Conservation (phyloP, 73 alveolate genomes). For the Durusdinium trenchii region DNA sequence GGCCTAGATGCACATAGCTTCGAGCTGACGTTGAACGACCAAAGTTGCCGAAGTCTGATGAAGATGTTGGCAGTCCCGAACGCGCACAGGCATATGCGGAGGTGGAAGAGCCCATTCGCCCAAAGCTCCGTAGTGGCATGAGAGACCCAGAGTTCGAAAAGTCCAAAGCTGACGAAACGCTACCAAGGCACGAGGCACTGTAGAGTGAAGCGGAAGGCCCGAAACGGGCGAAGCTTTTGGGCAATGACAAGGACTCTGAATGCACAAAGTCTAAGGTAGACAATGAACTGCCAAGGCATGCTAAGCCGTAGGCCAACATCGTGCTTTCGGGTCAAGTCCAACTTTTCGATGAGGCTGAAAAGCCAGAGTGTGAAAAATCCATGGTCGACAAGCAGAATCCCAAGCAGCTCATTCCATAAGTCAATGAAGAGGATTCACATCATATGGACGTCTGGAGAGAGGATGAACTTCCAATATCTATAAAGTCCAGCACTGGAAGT, state of each 20-base stretch:
- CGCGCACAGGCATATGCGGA: constrained; percentile 63
- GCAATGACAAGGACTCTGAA: constrained; percentile 1
- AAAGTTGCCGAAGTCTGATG: constrained; percentile 12
- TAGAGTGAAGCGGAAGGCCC: constrained; percentile 23
- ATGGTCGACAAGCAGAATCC: constrained; percentile 38
- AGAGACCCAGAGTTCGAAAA: constrained; percentile 17
- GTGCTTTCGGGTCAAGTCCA: constrained; percentile 52
- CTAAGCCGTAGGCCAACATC: constrained; percentile 45
- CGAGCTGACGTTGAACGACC: constrained; percentile 12
- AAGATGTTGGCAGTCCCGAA: neutral
- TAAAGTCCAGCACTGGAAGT: constrained; percentile 33
- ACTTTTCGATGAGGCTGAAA: constrained; percentile 17
- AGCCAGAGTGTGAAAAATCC: constrained; percentile 56
- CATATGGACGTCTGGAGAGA: constrained; percentile 62
- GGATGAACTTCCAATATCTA: constrained; percentile 61
- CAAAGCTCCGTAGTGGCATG: neutral
- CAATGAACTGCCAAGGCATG: constrained; percentile 53
- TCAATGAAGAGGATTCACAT: neutral
- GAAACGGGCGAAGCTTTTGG: constrained; percentile 45
- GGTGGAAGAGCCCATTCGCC: constrained; percentile 35
- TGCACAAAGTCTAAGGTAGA: constrained; percentile 40
- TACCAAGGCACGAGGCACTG: constrained; percentile 13
- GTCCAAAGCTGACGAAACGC: constrained; percentile 53
- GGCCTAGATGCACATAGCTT: constrained; percentile 11
- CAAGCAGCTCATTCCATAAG: constrained; percentile 65